Evolutionary conservation across 2,329 filamentous ascomycete genomes (phyloP).

Genomic region (Talaromyces sp.): DNA sequence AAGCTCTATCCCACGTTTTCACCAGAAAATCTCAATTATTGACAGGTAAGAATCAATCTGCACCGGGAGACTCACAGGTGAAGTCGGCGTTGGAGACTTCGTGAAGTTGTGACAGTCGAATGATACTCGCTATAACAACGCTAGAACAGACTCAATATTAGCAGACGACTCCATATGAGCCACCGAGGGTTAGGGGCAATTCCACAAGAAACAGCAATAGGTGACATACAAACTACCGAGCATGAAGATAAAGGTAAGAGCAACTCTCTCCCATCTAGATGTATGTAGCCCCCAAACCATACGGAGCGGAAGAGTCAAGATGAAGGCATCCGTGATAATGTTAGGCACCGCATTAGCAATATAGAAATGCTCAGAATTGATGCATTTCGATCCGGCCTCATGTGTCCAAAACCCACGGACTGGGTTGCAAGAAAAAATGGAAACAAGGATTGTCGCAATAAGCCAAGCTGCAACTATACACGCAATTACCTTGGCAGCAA

Average conservation of each 20-base stretch:
- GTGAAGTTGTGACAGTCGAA: background rate
- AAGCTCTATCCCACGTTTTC: background rate
- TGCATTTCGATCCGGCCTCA: slow-evolving; percentile 25
- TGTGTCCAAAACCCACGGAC: slow-evolving; percentile 28
- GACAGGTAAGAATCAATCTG: background rate
- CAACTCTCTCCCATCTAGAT: slow-evolving; percentile 23
- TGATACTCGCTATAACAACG: background rate
- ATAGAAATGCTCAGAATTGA: slow-evolving; percentile 27
- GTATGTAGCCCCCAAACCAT: slow-evolving; percentile 29
- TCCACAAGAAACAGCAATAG: slow-evolving; percentile 25
- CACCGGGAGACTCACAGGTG: background rate
- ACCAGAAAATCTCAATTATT: background rate
- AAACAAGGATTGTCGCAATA: slow-evolving; percentile 23
- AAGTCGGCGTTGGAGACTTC: background rate
- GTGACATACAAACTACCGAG: slow-evolving; percentile 26
- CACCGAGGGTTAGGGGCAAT: slow-evolving; percentile 26
- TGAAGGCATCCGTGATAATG: slow-evolving; percentile 29
- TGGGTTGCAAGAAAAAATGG: slow-evolving; percentile 26
- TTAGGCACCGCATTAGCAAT: slow-evolving; percentile 32
- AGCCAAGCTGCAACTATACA: slow-evolving; percentile 26
- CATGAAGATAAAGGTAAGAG: slow-evolving; percentile 29
- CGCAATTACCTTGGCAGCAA: slow-evolving; percentile 23
- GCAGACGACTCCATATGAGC: background rate
- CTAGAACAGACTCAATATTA: background rate
- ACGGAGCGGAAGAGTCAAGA: slow-evolving; percentile 28